Conservation (phyloP, 2,329 filamentous ascomycete genomes). For the Albifimbria verrucaria region DNA sequence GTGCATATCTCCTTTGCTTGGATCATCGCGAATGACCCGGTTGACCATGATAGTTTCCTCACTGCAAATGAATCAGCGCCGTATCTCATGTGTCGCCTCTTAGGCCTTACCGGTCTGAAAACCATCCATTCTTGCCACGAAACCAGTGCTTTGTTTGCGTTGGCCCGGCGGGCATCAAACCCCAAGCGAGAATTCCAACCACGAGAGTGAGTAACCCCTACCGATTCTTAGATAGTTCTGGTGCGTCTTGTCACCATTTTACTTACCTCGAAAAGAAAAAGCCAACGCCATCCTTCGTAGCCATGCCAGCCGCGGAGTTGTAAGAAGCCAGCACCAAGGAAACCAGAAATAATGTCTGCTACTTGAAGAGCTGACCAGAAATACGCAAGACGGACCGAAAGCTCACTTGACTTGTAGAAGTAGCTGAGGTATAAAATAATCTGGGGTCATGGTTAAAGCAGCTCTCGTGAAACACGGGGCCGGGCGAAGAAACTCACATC, state of each 20-base stretch:
- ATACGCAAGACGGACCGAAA: conserved; percentile 12
- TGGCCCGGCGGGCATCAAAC: conserved; percentile 21
- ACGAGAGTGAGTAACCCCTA: conserved; percentile 24
- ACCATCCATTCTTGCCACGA: conserved; percentile 43
- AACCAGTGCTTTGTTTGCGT: conserved; percentile 53
- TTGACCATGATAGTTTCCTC: conserved; percentile 58
- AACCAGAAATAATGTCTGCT: conserved; percentile 14
- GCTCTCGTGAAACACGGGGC: neutral
- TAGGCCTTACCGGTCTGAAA: conserved; percentile 12
- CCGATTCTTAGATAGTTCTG: neutral
- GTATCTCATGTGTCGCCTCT: neutral
- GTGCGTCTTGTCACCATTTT: neutral
- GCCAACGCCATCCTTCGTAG: conserved; percentile 20
- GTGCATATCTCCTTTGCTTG: conserved; percentile 57
- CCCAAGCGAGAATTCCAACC: conserved; percentile 17
- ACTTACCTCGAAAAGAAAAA: conserved; percentile 41
- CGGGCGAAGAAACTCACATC: conserved; percentile 25
- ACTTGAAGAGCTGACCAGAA: conserved; percentile 12
- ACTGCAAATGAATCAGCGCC: conserved; percentile 28
- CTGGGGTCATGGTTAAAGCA: conserved; percentile 4
- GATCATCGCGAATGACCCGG: conserved; percentile 52
- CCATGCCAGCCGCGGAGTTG: conserved; percentile 18
- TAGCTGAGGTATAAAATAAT: conserved; percentile 21
- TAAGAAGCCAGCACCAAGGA: conserved; percentile 20
- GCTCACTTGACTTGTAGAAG: conserved; percentile 36